These are phyloP conservation scores for Termitomyces sp. DNA, from an alignment of 1,284 basidiomycete genomes.

Conservation along the genomic window DNA sequence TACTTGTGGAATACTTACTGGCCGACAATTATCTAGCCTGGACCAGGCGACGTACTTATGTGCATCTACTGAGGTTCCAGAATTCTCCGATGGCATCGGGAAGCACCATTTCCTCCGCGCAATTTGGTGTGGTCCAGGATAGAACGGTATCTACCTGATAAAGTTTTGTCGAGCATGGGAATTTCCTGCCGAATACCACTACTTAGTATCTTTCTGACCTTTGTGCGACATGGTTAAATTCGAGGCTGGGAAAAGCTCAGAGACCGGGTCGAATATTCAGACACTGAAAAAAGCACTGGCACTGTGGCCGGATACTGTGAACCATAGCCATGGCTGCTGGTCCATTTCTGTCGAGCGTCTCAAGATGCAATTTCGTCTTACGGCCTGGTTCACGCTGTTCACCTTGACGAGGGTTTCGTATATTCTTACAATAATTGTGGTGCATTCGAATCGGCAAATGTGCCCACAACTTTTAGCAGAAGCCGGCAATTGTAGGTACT, in stretches of 20 bases:
- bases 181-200: background rate
- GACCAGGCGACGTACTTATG: background rate
- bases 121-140: background rate
- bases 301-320: background rate
- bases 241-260: too few species aligned
- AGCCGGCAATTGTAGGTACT: background rate
- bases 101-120: background rate
- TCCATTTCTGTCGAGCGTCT: background rate
- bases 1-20: background rate
- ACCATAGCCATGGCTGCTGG: background rate
- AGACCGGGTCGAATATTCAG: background rate
- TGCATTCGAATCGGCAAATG: background rate
- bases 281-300: background rate
- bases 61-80: conserved; percentile 4
- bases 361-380: background rate
- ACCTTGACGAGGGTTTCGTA: background rate
- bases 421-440: background rate
- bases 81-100: background rate
- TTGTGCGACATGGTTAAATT: background rate
- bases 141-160: too few species aligned
- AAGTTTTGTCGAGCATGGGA: background rate
- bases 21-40: conserved; percentile 6
- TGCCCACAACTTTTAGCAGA: background rate
- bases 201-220: too few species aligned
- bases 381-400: background rate